Percentiles rank a stretch among this genome's conserved stretches.
Evolutionary conservation across 345 rosid species (phyloP).

Genomic region (Gossypium raimondii): DNA sequence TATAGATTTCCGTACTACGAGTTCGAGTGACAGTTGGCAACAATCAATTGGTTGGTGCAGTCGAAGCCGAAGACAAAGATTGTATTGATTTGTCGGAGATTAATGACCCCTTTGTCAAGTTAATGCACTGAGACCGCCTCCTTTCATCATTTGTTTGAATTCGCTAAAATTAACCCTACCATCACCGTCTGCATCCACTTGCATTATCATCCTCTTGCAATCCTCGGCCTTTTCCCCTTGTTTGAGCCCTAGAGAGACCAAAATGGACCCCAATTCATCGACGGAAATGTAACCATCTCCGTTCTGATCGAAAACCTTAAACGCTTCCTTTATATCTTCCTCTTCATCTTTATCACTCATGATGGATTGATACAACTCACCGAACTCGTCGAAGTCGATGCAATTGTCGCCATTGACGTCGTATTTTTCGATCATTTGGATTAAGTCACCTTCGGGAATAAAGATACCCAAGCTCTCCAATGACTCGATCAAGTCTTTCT

Average conservation of each 20-base stretch:
- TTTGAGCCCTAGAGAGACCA: constrained; percentile 68
- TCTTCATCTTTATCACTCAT: constrained; percentile 56
- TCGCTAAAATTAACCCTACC: constrained; percentile 60
- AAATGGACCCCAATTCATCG: constrained; percentile 63
- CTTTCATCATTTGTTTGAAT: constrained; percentile 59
- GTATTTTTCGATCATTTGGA: constrained; percentile 45
- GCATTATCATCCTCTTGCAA: constrained; percentile 69
- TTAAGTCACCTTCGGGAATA: constrained; percentile 54
- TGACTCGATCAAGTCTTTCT: constrained; percentile 58
- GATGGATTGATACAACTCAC: constrained; percentile 48
- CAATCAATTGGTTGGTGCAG: background rate
- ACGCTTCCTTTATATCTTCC: constrained; percentile 79
- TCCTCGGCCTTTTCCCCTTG: constrained; percentile 69
- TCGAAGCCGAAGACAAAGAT: background rate
- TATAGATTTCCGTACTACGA: too few species aligned
- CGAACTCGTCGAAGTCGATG: constrained; percentile 70
- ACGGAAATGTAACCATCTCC: constrained; percentile 85
- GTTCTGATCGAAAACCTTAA: constrained; percentile 76
- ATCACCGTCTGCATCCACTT: constrained; percentile 85
- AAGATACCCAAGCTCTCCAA: constrained; percentile 62
- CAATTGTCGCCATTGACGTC: constrained; percentile 51
- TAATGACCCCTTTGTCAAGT: constrained; percentile 10
- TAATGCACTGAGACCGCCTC: constrained; percentile 36
- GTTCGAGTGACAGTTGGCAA: too few species aligned
- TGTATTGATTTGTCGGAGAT: background rate